A percentile compares a stretch with the other conserved stretches of the same genome.
These are phyloP conservation scores for Sporormia fimetaria DNA, from an alignment of 495 filamentous ascomycete genomes.

Conservation along the genomic window DNA sequence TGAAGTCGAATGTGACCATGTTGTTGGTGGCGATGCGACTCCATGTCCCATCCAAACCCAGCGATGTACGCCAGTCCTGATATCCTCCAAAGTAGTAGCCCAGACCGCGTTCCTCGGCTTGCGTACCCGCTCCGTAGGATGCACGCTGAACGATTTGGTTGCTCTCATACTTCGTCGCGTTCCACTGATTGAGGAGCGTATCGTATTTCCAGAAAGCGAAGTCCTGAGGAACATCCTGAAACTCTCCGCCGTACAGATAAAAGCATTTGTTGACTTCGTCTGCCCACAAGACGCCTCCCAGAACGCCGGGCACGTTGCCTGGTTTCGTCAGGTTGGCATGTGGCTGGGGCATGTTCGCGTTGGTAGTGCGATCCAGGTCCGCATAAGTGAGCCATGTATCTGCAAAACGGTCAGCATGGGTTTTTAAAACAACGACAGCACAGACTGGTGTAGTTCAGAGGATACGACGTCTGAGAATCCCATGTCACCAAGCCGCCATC, in stretches of 20 bases:
- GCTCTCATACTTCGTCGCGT: slow-evolving; percentile 20
- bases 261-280: slow-evolving; percentile 44
- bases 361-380: slow-evolving; percentile 36
- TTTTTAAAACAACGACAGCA: background rate
- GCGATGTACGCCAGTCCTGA: slow-evolving; percentile 36
- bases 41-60: slow-evolving; percentile 37
- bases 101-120: slow-evolving; percentile 29
- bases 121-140: slow-evolving; percentile 32
- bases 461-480: slow-evolving; percentile 36
- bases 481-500: slow-evolving; percentile 44
- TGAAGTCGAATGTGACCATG: slow-evolving; percentile 39
- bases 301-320: slow-evolving; percentile 34
- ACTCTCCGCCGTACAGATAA: slow-evolving; percentile 44
- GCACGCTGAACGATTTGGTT: slow-evolving; percentile 26
- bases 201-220: slow-evolving; percentile 39
- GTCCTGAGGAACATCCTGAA: slow-evolving; percentile 30
- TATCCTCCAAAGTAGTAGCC: slow-evolving; percentile 43
- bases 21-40: slow-evolving; percentile 32
- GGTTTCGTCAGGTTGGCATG: slow-evolving; percentile 43
- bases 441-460: slow-evolving; percentile 39
- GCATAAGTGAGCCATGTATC: slow-evolving; percentile 39
- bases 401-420: slow-evolving; percentile 8
- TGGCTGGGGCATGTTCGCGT: slow-evolving; percentile 39
- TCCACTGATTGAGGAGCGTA: slow-evolving; percentile 37
- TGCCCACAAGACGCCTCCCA: slow-evolving; percentile 41